A percentile compares a stretch with the other conserved stretches of the same genome.
Evolutionary conservation across 768 basidiomycete genomes (phyloP).

Genomic region (Podaxis rugospora): DNA sequence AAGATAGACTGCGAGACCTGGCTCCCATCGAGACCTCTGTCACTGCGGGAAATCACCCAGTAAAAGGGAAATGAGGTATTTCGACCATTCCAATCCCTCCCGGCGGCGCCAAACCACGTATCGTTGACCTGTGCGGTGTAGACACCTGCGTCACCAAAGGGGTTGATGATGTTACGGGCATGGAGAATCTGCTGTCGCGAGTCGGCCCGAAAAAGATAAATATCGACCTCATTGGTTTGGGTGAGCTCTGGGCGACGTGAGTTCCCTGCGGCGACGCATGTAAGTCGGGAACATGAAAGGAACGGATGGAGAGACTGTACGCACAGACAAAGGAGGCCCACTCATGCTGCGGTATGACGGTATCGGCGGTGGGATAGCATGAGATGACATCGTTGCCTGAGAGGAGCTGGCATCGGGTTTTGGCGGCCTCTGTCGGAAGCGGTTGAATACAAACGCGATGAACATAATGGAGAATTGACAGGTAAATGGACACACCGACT

Average conservation of each 20-base stretch:
- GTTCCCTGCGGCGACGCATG: slow-evolving; percentile 54
- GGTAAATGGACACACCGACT: slow-evolving; percentile 25
- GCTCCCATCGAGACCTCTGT: slow-evolving; percentile 51
- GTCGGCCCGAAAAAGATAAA: slow-evolving; percentile 77
- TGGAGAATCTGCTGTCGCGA: slow-evolving; percentile 46
- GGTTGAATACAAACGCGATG: slow-evolving; percentile 2
- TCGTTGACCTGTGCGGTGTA: slow-evolving; percentile 62
- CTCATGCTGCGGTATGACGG: slow-evolving; percentile 63
- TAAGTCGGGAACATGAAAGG: slow-evolving; percentile 12
- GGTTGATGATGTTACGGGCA: slow-evolving; percentile 36
- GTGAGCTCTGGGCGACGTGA: slow-evolving; percentile 61
- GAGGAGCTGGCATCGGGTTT: slow-evolving; percentile 42
- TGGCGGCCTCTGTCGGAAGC: slow-evolving; percentile 33
- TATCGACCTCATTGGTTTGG: slow-evolving; percentile 60
- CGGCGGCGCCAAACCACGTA: slow-evolving; percentile 63
- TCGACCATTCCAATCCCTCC: slow-evolving; percentile 41
- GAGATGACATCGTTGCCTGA: slow-evolving; percentile 73
- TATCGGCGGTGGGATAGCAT: slow-evolving; percentile 63
- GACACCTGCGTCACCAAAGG: slow-evolving; percentile 50
- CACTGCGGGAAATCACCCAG: slow-evolving; percentile 70
- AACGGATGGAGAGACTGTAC: slow-evolving; percentile 27
- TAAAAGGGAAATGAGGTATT: slow-evolving; percentile 67
- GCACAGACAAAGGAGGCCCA: slow-evolving; percentile 78
- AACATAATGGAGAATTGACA: not conserved
- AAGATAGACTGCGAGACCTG: slow-evolving; percentile 70